Evolutionary conservation across 257 asterid species (phyloP).

Genomic region (Nicotiana otophora): DNA sequence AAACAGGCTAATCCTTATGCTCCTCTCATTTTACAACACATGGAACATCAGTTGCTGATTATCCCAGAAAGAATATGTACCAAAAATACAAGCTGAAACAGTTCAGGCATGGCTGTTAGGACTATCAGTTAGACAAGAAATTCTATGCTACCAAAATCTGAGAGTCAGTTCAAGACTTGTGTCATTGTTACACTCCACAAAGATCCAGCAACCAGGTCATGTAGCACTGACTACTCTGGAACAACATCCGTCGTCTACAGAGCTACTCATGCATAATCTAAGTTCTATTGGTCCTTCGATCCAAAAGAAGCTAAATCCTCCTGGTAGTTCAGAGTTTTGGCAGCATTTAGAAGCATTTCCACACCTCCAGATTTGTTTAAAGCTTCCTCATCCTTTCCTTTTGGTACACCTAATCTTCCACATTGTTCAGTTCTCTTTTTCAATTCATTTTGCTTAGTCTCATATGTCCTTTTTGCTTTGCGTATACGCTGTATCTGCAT

Average conservation of each 20-base stretch:
- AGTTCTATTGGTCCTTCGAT: conserved; percentile 14
- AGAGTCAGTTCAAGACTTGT: background rate
- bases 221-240: background rate
- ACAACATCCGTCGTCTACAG: background rate
- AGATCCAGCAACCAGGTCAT: background rate
- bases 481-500: conserved; percentile 41
- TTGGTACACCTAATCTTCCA: background rate
- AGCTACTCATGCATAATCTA: background rate
- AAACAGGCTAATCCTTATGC: background rate
- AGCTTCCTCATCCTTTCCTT: conserved; percentile 26
- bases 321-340: conserved; percentile 60
- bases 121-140: conserved; percentile 1
- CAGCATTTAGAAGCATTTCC: conserved; percentile 86
- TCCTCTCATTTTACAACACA: conserved; percentile 11
- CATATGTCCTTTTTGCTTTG: conserved; percentile 43
- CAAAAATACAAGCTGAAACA: conserved; percentile 11
- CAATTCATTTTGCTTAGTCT: conserved; percentile 24
- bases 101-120: conserved; percentile 3
- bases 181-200: background rate
- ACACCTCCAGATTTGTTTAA: conserved; percentile 60
- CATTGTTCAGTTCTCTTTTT: conserved; percentile 35
- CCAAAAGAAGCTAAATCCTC: conserved; percentile 43
- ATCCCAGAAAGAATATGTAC: conserved; percentile 7
- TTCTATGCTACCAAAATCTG: conserved; percentile 13
- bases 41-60: background rate